Evolutionary conservation across 495 filamentous ascomycete species (phyloP).

Genomic region (Margaritispora aquatica): DNA sequence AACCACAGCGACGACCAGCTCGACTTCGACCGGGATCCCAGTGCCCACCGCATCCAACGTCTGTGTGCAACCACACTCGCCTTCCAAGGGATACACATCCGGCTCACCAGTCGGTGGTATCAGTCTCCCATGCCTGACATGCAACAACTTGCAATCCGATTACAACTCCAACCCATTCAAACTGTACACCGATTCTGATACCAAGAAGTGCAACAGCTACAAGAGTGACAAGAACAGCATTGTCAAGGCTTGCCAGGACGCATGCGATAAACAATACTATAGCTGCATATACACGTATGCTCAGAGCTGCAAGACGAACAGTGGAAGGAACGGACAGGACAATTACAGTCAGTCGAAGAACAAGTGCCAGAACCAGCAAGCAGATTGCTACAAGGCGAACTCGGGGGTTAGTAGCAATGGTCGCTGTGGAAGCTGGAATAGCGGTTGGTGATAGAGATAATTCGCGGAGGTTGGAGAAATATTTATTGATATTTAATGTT

Average conservation of each 20-base stretch:
- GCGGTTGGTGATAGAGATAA: constrained; percentile 12
- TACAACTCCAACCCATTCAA: constrained; percentile 37
- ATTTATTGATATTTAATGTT: neutral
- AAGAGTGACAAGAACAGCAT: constrained; percentile 12
- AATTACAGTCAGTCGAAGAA: constrained; percentile 25
- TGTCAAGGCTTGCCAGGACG: constrained; percentile 35
- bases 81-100: constrained; percentile 30
- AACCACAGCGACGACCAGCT: constrained; percentile 14
- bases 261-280: constrained; percentile 42
- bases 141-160: constrained; percentile 38
- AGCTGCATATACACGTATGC: constrained; percentile 38
- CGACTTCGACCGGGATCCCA: constrained; percentile 30
- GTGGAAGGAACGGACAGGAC: constrained; percentile 19
- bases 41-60: constrained; percentile 38
- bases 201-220: constrained; percentile 33
- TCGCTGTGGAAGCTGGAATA: constrained; percentile 18
- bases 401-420: constrained; percentile 16
- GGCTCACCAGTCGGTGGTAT: constrained; percentile 40
- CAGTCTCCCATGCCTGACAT: constrained; percentile 38
- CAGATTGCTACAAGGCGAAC: constrained; percentile 32
- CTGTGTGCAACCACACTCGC: constrained; percentile 36
- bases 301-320: constrained; percentile 30
- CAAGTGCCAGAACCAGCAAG: constrained; percentile 36
- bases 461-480: neutral
- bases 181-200: constrained; percentile 33